A percentile compares a stretch with the other conserved stretches of the same genome.
phyloP scores from a whole-genome alignment of 306 rosid species.

The Herpetospermum pedunculosum region DNA sequence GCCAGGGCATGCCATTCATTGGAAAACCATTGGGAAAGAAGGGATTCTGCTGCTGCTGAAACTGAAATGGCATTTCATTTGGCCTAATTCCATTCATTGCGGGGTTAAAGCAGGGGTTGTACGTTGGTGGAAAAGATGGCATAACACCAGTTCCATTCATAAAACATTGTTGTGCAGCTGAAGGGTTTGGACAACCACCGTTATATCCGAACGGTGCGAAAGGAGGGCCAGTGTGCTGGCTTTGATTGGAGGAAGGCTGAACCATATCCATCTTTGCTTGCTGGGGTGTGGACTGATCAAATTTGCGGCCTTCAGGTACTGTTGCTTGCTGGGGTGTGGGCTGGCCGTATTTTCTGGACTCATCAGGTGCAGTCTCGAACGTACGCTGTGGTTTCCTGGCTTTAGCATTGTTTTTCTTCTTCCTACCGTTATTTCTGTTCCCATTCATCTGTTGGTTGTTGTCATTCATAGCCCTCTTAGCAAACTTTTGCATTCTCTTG shows the following conservation, averaged over 20 bases:
- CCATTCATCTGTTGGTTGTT: slow-evolving; percentile 24
- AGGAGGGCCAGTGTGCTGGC: neutral
- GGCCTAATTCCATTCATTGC: slow-evolving; percentile 43
- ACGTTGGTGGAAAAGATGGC: slow-evolving; percentile 29
- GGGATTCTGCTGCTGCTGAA: slow-evolving; percentile 32
- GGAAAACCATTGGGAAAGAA: slow-evolving; percentile 39
- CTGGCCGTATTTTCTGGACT: slow-evolving; percentile 16
- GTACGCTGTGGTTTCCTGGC: slow-evolving; percentile 18
- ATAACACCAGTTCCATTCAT: slow-evolving; percentile 18
- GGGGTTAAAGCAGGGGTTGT: slow-evolving; percentile 19
- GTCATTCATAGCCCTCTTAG: slow-evolving; percentile 48
- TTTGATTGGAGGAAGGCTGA: neutral
- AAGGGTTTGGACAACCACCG: slow-evolving; percentile 22
- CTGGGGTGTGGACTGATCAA: slow-evolving; percentile 4
- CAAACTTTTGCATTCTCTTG: slow-evolving; percentile 37
- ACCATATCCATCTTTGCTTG: slow-evolving; percentile 5
- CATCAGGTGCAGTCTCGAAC: neutral
- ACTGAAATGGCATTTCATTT: slow-evolving; percentile 33
- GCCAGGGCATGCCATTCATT: slow-evolving; percentile 36
- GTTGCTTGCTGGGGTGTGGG: neutral
- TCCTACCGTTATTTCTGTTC: slow-evolving; percentile 31
- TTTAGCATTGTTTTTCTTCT: slow-evolving; percentile 27
- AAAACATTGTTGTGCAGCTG: slow-evolving; percentile 28
- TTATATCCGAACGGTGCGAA: neutral
- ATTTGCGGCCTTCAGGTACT: slow-evolving; percentile 12